Percentiles rank a stretch among this genome's conserved stretches.
phyloP scores from a whole-genome alignment of 305 asterid species.

The Fraxinus baroniana region DNA sequence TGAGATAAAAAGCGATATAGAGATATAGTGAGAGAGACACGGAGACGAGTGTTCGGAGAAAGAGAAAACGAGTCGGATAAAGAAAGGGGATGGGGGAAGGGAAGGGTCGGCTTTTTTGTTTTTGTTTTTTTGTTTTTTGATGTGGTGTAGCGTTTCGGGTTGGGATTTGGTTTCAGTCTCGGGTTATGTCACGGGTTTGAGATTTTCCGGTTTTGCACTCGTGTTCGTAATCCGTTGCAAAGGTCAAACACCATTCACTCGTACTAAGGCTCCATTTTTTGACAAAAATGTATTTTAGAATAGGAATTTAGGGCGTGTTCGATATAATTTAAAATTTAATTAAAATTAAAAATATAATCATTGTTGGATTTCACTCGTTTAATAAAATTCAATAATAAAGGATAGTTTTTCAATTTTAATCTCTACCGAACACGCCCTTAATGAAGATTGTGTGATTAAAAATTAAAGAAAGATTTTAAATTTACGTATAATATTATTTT shows the following conservation, averaged over 20 bases:
- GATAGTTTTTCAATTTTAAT: no score
- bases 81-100: conserved; percentile 15
- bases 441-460: no score
- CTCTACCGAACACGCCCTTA: no score
- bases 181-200: conserved; percentile 22
- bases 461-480: no score
- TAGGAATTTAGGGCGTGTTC: no score
- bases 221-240: neutral
- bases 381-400: no score
- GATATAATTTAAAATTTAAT: no score
- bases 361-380: no score
- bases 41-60: conserved; percentile 47
- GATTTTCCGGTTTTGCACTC: neutral
- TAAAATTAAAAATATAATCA: no score
- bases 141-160: conserved; percentile 29
- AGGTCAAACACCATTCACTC: neutral
- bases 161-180: conserved; percentile 13
- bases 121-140: conserved; percentile 1
- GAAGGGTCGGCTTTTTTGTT: conserved; percentile 13
- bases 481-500: no score
- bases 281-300: no score
- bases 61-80: conserved; percentile 30
- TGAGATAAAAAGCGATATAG: conserved; percentile 24
- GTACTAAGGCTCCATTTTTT: neutral
- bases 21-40: conserved; percentile 48